phyloP scores from a whole-genome alignment of 495 filamentous ascomycete species.

The Penicillium verhagenii region DNA sequence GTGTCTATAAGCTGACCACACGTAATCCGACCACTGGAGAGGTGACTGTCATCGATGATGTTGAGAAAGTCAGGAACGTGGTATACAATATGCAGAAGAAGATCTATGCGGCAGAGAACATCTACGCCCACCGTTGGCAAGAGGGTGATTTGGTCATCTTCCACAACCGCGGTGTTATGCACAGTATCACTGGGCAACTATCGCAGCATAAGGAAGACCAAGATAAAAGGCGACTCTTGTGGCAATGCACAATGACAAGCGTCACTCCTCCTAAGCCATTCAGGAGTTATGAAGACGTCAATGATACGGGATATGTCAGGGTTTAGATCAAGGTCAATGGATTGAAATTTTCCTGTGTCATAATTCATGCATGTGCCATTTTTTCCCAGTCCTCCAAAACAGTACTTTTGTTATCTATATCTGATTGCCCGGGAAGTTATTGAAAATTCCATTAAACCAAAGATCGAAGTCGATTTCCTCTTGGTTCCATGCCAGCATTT shows the following conservation, averaged over 20 bases:
- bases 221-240: constrained; percentile 12
- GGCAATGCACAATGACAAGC: constrained; percentile 17
- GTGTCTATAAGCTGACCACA: constrained; percentile 14
- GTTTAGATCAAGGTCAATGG: background rate
- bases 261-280: constrained; percentile 7
- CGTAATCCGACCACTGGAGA: constrained; percentile 11
- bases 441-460: constrained; percentile 32
- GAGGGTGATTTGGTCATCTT: constrained; percentile 17
- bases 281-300: constrained; percentile 7
- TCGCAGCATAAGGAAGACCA: constrained; percentile 10
- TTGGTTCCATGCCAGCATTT: constrained; percentile 25
- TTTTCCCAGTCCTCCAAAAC: background rate
- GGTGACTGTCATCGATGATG: constrained; percentile 12
- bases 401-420: background rate
- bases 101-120: constrained; percentile 14
- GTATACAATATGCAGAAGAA: constrained; percentile 18
- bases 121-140: constrained; percentile 14
- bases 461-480: constrained; percentile 31
- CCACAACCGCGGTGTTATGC: constrained; percentile 19
- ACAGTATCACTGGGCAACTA: constrained; percentile 17
- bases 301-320: constrained; percentile 7
- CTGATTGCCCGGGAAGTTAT: constrained; percentile 17
- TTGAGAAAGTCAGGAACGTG: constrained; percentile 11
- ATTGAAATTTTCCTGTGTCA: constrained; percentile 2
- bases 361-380: too few relatives aligned